Evolutionary conservation across 129 eudicot genomes (phyloP).

Genomic region (Artemisia annua): DNA sequence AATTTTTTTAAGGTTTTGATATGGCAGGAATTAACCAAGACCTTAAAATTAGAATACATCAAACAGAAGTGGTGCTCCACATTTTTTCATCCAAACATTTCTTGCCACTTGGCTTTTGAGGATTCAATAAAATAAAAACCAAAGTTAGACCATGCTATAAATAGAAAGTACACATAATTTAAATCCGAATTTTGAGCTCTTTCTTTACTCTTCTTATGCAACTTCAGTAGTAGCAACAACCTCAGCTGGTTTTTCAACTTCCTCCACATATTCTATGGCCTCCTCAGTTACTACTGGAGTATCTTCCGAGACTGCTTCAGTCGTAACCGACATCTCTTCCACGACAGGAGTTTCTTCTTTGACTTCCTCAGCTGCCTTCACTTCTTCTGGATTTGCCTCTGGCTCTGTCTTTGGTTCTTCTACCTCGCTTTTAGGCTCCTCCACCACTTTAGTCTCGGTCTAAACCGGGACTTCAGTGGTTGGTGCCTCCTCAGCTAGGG

Average conservation of each 20-base stretch:
- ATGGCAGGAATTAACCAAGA: not conserved
- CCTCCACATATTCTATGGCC: slow-evolving; percentile 11
- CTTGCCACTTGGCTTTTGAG: slow-evolving; percentile 26
- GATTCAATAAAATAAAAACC: slow-evolving; percentile 17
- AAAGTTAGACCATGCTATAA: slow-evolving; percentile 21
- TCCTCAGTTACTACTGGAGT: not conserved
- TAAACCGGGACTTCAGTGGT: too few relatives aligned
- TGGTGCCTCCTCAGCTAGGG: too few relatives aligned
- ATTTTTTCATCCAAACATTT: slow-evolving; percentile 15
- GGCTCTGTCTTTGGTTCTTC: slow-evolving; percentile 20
- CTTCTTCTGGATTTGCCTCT: slow-evolving; percentile 20
- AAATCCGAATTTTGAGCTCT: not conserved
- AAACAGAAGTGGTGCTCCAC: not conserved
- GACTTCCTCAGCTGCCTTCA: slow-evolving; percentile 10
- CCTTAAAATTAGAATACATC: not conserved
- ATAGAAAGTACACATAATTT: slow-evolving; percentile 14
- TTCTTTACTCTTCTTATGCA: slow-evolving; percentile 28
- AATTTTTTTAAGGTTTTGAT: too few relatives aligned
- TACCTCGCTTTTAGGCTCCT: slow-evolving; percentile 14
- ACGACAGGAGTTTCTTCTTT: not conserved
- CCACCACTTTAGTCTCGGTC: slow-evolving; percentile 14
- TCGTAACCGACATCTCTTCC: too few relatives aligned
- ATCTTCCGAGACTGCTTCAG: too few relatives aligned
- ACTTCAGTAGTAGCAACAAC: slow-evolving; percentile 24
- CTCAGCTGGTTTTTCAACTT: slow-evolving; percentile 23